Conservation (phyloP, 2,329 filamentous ascomycete genomes). For the Seiridium cupressi region DNA sequence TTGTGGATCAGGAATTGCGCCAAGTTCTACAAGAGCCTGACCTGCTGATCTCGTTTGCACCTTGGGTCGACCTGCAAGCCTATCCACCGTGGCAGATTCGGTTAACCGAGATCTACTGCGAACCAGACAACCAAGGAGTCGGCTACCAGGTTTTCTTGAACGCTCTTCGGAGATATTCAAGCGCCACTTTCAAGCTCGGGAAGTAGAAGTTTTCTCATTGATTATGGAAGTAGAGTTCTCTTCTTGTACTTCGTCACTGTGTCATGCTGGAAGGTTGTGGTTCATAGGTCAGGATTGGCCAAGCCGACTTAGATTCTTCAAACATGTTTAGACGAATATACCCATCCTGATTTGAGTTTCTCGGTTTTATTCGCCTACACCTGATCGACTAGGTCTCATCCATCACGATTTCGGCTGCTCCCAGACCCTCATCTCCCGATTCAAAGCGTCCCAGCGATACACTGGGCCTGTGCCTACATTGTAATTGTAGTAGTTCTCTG, state of each 20-base stretch:
- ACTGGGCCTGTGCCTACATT: conserved; percentile 71
- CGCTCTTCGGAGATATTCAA: conserved; percentile 79
- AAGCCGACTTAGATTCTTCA: background rate
- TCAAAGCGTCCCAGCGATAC: conserved; percentile 63
- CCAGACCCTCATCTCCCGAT: conserved; percentile 47
- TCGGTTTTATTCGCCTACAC: background rate
- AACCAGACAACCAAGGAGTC: conserved; percentile 75
- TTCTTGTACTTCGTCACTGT: background rate
- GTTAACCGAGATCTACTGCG: conserved; percentile 87
- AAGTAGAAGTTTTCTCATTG: conserved; percentile 37
- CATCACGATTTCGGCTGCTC: conserved; percentile 13
- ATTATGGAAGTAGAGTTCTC: background rate
- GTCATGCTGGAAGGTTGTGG: background rate
- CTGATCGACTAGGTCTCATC: too few relatives aligned
- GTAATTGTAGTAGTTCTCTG: conserved; percentile 82
- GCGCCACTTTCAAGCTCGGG: conserved; percentile 85
- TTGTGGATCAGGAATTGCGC: conserved; percentile 86
- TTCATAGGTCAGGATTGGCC: too few relatives aligned
- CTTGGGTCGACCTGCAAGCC: conserved; percentile 78
- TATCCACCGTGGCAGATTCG: conserved; percentile 97
- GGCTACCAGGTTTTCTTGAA: conserved; percentile 92
- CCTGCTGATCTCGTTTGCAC: conserved; percentile 82
- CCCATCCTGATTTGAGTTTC: conserved; percentile 10
- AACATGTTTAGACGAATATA: conserved; percentile 13
- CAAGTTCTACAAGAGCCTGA: conserved; percentile 88